Percentiles rank a stretch among this genome's conserved stretches.
Conservation (phyloP, 2,329 filamentous ascomycete species). For the Sarocladium oryzae region DNA sequence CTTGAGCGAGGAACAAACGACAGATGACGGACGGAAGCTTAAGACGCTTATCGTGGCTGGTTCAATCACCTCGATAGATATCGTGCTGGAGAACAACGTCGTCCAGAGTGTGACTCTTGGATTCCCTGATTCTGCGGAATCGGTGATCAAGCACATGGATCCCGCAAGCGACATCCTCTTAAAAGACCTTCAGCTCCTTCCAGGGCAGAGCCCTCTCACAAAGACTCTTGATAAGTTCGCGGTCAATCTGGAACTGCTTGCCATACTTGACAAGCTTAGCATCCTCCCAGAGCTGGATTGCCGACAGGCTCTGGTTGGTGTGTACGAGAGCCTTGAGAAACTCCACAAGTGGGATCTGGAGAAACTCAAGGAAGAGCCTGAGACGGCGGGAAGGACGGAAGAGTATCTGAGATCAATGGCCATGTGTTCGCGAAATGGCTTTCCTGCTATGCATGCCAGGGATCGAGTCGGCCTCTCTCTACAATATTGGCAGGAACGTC, state of each 20-base stretch:
- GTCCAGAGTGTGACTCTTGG: slow-evolving; percentile 57
- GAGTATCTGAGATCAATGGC: slow-evolving; percentile 48
- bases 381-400: slow-evolving; percentile 37
- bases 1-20: slow-evolving; percentile 49
- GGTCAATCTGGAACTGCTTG: slow-evolving; percentile 62
- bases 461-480: slow-evolving; percentile 62
- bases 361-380: slow-evolving; percentile 44
- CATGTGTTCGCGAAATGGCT: slow-evolving; percentile 64
- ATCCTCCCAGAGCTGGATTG: slow-evolving; percentile 63
- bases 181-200: slow-evolving; percentile 53
- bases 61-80: slow-evolving; percentile 33
- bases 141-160: slow-evolving; percentile 52
- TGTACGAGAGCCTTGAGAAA: slow-evolving; percentile 63
- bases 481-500: slow-evolving; percentile 69
- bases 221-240: slow-evolving; percentile 66
- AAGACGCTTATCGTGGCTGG: slow-evolving; percentile 57
- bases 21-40: slow-evolving; percentile 40
- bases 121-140: slow-evolving; percentile 53
- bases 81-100: slow-evolving; percentile 54
- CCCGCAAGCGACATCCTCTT: slow-evolving; percentile 61
- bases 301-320: slow-evolving; percentile 67
- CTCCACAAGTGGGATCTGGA: slow-evolving; percentile 67
- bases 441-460: slow-evolving; percentile 63
- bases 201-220: slow-evolving; percentile 58
- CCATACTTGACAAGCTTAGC: slow-evolving; percentile 65